Conservation (phyloP, 2,329 filamentous ascomycete genomes). For the Aspergillus persii region DNA sequence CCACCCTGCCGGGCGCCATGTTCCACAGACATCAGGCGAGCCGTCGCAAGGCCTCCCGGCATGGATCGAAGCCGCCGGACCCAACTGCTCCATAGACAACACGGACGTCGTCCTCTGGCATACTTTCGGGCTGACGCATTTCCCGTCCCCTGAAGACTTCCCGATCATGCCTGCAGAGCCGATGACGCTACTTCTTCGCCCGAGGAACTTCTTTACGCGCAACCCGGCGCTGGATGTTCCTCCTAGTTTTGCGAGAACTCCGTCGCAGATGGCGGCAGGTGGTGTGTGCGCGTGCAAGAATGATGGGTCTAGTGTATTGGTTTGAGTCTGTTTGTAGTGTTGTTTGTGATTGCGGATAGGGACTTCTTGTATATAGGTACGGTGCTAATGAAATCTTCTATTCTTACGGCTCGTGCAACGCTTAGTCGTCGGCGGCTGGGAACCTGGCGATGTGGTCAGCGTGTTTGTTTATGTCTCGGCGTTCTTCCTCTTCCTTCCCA, state of each 20-base stretch:
- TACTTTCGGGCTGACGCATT: constrained; percentile 87
- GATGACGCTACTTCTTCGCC: constrained; percentile 75
- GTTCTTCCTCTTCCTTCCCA: too few species aligned
- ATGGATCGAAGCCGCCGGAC: constrained; percentile 68
- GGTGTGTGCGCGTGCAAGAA: constrained; percentile 35
- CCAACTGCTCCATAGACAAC: constrained; percentile 68
- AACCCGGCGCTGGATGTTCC: constrained; percentile 81
- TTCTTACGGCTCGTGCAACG: too few species aligned
- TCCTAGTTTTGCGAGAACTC: constrained; percentile 70
- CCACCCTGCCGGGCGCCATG: constrained; percentile 81
- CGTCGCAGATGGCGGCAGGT: constrained; percentile 62
- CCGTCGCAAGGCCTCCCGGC: constrained; percentile 69
- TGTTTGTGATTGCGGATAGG: not conserved
- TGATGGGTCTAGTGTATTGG: constrained; percentile 39
- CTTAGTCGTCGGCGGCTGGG: too few species aligned
- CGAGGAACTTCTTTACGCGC: constrained; percentile 76
- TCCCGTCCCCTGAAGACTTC: constrained; percentile 86
- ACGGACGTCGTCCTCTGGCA: constrained; percentile 90
- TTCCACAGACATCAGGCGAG: constrained; percentile 81
- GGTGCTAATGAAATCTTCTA: too few species aligned
- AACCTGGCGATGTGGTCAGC: too few species aligned
- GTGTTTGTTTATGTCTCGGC: too few species aligned
- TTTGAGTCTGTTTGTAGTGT: constrained; percentile 21
- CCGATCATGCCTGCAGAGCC: constrained; percentile 88
- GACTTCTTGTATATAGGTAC: not conserved